These are phyloP conservation scores for Cinnamomum micranthum DNA, from an alignment of 164 flowering plant species.

Conservation along the genomic window DNA sequence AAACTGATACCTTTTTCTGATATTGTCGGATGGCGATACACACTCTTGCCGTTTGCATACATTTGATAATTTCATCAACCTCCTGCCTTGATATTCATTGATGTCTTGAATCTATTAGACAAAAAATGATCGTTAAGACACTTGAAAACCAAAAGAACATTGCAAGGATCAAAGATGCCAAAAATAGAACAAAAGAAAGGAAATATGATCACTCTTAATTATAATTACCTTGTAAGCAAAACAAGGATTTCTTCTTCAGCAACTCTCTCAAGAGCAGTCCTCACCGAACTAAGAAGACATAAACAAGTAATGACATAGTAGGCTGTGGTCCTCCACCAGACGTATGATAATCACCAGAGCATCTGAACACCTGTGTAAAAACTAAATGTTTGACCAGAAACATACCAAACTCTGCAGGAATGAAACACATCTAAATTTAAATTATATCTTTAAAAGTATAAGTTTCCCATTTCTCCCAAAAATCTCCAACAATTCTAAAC, in stretches of 20 bases:
- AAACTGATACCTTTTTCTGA: slow-evolving; percentile 61
- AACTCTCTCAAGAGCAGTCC: slow-evolving; percentile 73
- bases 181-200: not conserved
- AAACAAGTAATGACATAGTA: slow-evolving; percentile 46
- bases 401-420: not conserved
- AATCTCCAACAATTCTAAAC: no score
- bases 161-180: not conserved
- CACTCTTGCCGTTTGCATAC: slow-evolving; percentile 43
- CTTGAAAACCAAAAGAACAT: not conserved
- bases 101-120: slow-evolving; percentile 74
- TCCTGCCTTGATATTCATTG: slow-evolving; percentile 95
- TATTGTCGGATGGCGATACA: slow-evolving; percentile 63
- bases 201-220: not conserved
- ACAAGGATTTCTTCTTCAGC: slow-evolving; percentile 72
- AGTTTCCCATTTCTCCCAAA: no score
- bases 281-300: slow-evolving; percentile 49
- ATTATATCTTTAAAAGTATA: no score
- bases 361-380: slow-evolving; percentile 53
- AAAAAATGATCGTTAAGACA: not conserved
- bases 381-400: slow-evolving; percentile 2
- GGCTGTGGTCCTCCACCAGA: slow-evolving; percentile 52
- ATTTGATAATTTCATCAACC: slow-evolving; percentile 78
- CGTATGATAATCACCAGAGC: slow-evolving; percentile 27
- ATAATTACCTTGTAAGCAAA: slow-evolving; percentile 69
- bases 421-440: no score